Conservation (phyloP, 495 filamentous ascomycete species). For the Amphirosellinia nigrospora region DNA sequence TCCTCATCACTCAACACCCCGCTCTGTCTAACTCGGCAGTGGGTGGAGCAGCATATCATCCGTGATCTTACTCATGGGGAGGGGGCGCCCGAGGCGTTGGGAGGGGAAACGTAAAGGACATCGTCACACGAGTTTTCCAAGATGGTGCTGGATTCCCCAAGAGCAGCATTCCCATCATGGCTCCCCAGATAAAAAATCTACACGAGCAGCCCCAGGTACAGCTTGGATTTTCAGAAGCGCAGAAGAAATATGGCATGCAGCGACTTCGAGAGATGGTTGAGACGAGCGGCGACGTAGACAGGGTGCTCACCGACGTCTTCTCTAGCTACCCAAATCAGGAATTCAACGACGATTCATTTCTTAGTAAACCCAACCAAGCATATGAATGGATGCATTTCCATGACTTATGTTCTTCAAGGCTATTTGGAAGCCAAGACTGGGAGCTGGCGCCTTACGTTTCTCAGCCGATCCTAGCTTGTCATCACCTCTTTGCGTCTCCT, state of each 20-base stretch:
- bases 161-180: constrained; percentile 39
- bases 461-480: constrained; percentile 85
- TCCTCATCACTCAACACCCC: constrained; percentile 49
- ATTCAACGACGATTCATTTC: constrained; percentile 89
- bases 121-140: constrained; percentile 83
- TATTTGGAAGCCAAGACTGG: constrained; percentile 83
- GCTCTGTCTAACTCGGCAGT: constrained; percentile 70
- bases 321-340: constrained; percentile 80
- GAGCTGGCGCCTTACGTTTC: constrained; percentile 85
- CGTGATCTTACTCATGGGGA: constrained; percentile 74
- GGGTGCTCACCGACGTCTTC: constrained; percentile 81
- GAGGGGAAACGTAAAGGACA: constrained; percentile 78
- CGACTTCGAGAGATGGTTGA: constrained; percentile 89
- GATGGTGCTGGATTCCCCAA: constrained; percentile 87
- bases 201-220: constrained; percentile 57
- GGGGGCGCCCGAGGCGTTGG: constrained; percentile 78
- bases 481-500: constrained; percentile 82
- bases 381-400: constrained; percentile 97
- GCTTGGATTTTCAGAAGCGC: constrained; percentile 72
- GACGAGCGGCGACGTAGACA: constrained; percentile 85
- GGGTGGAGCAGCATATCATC: constrained; percentile 82
- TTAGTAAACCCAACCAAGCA: constrained; percentile 83
- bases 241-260: constrained; percentile 77
- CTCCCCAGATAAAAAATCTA: constrained; percentile 36
- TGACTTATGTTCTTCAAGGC: constrained; percentile 74